Percentiles rank a stretch among this genome's conserved stretches.
Conservation (phyloP, 495 filamentous ascomycete species). For the Thermothielavioides terrestris region DNA sequence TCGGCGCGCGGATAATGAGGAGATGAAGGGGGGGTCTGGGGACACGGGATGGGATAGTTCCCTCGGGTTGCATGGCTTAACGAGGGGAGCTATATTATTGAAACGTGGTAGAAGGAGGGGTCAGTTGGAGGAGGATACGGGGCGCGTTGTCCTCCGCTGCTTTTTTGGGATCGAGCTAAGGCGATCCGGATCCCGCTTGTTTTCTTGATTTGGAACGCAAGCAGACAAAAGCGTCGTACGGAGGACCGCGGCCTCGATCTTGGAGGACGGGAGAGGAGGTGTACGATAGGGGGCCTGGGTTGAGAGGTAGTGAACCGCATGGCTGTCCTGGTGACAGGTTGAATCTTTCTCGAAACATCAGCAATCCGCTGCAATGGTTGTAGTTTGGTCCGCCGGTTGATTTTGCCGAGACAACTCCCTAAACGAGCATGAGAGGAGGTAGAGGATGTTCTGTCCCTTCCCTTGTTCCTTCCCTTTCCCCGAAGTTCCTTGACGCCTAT, state of each 20-base stretch:
- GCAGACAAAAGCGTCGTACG: background rate
- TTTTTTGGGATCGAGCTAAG: background rate
- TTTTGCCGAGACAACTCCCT: no score
- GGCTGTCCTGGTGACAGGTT: conserved; percentile 4
- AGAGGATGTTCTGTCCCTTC: no score
- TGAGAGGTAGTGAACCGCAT: background rate
- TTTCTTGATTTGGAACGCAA: background rate
- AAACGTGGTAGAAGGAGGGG: background rate
- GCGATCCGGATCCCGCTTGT: background rate
- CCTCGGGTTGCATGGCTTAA: background rate
- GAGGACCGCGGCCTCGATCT: background rate
- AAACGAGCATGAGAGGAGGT: background rate
- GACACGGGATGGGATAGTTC: background rate
- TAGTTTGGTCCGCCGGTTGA: no score
- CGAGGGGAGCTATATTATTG: background rate
- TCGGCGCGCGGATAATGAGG: background rate
- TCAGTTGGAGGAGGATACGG: background rate
- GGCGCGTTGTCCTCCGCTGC: background rate
- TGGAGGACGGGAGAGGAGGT: background rate
- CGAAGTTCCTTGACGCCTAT: no score
- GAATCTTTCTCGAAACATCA: background rate
- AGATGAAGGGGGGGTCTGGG: background rate
- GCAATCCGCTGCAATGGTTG: background rate
- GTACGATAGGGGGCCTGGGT: conserved; percentile 2
- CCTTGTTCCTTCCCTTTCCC: background rate